Percentiles rank a stretch among this genome's conserved stretches.
Evolutionary conservation across 306 rosid species (phyloP).

Genomic region (Luffa aegyptiaca): DNA sequence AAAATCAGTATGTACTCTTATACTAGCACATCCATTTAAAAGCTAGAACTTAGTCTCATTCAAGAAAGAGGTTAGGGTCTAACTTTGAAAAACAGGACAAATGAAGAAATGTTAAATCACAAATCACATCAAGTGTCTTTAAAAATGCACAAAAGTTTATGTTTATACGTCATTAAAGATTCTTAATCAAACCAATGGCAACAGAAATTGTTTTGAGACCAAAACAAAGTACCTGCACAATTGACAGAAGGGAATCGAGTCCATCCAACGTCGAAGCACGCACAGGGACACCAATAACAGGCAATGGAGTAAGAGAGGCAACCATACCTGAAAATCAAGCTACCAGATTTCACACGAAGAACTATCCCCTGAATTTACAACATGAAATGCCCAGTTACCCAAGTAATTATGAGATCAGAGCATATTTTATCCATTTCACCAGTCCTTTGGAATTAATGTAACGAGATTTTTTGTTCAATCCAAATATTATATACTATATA

Average conservation of each 20-base stretch:
- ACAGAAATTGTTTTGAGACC: neutral
- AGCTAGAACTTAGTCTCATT: neutral
- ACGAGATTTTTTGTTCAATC: neutral
- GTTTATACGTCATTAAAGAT: neutral
- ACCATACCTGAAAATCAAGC: conserved; percentile 64
- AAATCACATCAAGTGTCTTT: neutral
- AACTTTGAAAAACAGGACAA: neutral
- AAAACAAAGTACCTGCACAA: conserved; percentile 53
- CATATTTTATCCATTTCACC: neutral
- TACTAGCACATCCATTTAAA: neutral
- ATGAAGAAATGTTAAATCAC: neutral
- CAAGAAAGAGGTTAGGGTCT: neutral
- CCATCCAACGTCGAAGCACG: conserved; percentile 76
- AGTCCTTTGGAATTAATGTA: neutral
- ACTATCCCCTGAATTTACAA: neutral
- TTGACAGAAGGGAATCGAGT: conserved; percentile 76
- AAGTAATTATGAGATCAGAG: neutral
- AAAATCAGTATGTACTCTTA: neutral
- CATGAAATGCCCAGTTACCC: neutral
- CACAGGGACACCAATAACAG: conserved; percentile 87
- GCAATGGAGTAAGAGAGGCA: conserved; percentile 69
- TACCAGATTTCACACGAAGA: neutral
- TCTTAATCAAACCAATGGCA: neutral
- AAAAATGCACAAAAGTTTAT: neutral
- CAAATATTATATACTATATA: conserved; percentile 6